Base-by-base conservation (phyloP, 495 filamentous ascomycete genomes). In the Hypoxylon trugodes region DNA sequence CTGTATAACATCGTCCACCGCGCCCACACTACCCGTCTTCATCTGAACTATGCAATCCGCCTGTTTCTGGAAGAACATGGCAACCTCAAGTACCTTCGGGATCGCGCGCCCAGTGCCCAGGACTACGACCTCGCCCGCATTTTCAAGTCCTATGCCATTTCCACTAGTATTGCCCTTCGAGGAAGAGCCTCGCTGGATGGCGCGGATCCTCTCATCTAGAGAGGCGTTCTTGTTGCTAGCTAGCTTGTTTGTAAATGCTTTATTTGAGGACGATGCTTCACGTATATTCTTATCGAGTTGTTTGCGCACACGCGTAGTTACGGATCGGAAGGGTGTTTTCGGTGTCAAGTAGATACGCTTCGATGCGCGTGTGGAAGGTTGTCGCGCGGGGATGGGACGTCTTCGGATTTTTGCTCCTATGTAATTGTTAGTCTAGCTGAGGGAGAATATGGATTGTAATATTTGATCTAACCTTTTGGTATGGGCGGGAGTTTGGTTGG, bases 81-180 rank as follows among this genome's bases (percentile, higher is more conserved):
- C 90, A 6, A 91, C 77, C 47, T 78, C 75, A 25, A 93, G 65
- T 22, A 86, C 87, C 74, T 84, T 89, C 71, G 87, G 80, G 47
- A 97, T 93, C 26, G 92, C 93, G 64, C 83, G 84, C 26, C 90
- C 92, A 1, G 90, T 93, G 12, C 86, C 94, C 53, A 93, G 89
- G 8, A 97, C 62, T 33, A 88, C 75, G 4, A 97, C 87, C 63
- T 89, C 85, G 61, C 86, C 67, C 0, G 86, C 28, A 64, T 73
- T 56, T 65, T 61, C 61, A 43, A 72, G 59, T 25, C 57, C 63
- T 3, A 37, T 48, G 22, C 65, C 67, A 30, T 48, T 62, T 4
- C 59, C 65, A 16, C 61, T 53, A 22, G 51, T 49, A 8, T 37
- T 56, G 8, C 62, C 24, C 15, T 36, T 47, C 1, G 50, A 36